Conservation (phyloP, 192 early-diverging fungal genomes). For the Entomortierella lignicola region DNA sequence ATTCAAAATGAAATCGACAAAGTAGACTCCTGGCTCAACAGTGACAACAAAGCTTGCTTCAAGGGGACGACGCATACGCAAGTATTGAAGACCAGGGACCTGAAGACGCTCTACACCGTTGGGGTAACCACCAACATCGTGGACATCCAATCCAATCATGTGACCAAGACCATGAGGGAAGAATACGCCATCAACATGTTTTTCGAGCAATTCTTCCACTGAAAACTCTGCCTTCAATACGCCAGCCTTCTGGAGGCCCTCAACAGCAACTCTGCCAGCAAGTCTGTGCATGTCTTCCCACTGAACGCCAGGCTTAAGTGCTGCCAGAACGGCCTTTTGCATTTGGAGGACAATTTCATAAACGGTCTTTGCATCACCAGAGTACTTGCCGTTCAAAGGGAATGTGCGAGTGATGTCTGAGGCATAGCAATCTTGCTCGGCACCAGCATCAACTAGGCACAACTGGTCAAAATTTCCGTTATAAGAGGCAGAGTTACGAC, state of each 20-base stretch:
- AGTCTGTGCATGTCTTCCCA: constrained; percentile 94
- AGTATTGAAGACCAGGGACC: constrained; percentile 75
- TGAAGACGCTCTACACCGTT: constrained; percentile 75
- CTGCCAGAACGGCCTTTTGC: constrained; percentile 80
- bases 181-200: constrained; percentile 82
- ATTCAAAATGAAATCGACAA: constrained; percentile 81
- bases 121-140: constrained; percentile 92
- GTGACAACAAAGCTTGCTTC: constrained; percentile 88
- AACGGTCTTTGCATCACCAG: constrained; percentile 76
- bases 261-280: constrained; percentile 68
- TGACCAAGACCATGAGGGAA: constrained; percentile 95
- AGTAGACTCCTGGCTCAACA: constrained; percentile 95
- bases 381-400: constrained; percentile 82
- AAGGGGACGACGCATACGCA: constrained; percentile 77
- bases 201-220: constrained; percentile 67
- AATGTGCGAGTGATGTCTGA: constrained; percentile 93
- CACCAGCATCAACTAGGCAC: constrained; percentile 90
- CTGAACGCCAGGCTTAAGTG: constrained; percentile 79
- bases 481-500: constrained; percentile 71
- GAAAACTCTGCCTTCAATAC: constrained; percentile 74
- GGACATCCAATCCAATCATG: constrained; percentile 90
- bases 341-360: constrained; percentile 87
- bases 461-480: constrained; percentile 46
- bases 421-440: constrained; percentile 84
- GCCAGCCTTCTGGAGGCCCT: constrained; percentile 78